These are phyloP conservation scores for Paraphoma sp. DNA, from an alignment of 2,329 filamentous ascomycete species.

Conservation along the genomic window DNA sequence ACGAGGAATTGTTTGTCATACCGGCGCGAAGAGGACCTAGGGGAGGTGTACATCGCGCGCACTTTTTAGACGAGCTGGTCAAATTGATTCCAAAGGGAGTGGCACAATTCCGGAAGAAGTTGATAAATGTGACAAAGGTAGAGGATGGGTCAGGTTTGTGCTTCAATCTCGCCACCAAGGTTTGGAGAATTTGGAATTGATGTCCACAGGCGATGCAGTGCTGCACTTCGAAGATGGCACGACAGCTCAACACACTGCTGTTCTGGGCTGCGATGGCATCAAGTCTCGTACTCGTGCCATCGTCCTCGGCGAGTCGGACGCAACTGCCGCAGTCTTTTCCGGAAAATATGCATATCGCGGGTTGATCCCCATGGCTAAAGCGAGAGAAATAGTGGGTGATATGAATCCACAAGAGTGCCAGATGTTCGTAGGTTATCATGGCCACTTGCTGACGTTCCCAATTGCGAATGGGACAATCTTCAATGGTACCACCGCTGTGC, in stretches of 20 bases:
- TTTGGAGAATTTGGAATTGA: not conserved
- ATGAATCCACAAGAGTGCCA: slow-evolving; percentile 57
- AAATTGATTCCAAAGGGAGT: slow-evolving; percentile 54
- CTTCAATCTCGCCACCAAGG: not conserved
- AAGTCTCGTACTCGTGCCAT: slow-evolving; percentile 62
- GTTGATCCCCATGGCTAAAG: slow-evolving; percentile 65
- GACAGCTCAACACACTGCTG: slow-evolving; percentile 52
- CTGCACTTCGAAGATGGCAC: slow-evolving; percentile 55
- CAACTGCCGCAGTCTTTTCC: slow-evolving; percentile 57
- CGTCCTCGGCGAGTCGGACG: slow-evolving; percentile 56
- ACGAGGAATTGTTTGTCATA: slow-evolving; percentile 29
- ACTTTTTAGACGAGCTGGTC: slow-evolving; percentile 58
- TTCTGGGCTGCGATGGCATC: slow-evolving; percentile 71
- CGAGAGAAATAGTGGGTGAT: slow-evolving; percentile 56
- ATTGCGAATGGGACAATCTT: slow-evolving; percentile 63
- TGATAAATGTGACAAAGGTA: slow-evolving; percentile 31
- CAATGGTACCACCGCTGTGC: slow-evolving; percentile 50
- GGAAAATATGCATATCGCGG: slow-evolving; percentile 68
- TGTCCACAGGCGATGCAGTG: slow-evolving; percentile 23
- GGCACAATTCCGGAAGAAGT: slow-evolving; percentile 51
- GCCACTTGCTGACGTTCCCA: slow-evolving; percentile 68
- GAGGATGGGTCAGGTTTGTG: slow-evolving; percentile 23
- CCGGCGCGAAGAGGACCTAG: slow-evolving; percentile 30
- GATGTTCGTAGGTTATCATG: slow-evolving; percentile 64
- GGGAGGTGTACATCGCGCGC: slow-evolving; percentile 55